phyloP scores from a whole-genome alignment of 2,329 filamentous ascomycete genomes.

The Fusarium denticulatum region DNA sequence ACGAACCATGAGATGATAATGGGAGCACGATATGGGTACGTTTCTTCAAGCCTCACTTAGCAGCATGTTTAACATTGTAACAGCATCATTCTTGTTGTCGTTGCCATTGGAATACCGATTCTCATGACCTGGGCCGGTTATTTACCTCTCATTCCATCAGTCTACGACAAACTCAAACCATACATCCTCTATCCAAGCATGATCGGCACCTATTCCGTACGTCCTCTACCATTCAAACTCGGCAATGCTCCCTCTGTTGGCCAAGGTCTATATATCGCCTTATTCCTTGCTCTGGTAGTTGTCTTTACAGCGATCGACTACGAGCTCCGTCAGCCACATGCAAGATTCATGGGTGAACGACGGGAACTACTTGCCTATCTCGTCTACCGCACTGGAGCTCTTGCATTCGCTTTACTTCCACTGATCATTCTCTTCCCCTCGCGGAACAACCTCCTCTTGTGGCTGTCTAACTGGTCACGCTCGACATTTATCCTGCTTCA shows the following conservation, averaged over 20 bases:
- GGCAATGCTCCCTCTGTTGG: constrained; percentile 8
- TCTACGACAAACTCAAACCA: constrained; percentile 15
- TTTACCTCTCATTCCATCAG: neutral
- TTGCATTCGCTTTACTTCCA: constrained; percentile 1
- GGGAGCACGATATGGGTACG: constrained; percentile 7
- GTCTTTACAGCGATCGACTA: neutral
- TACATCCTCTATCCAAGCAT: constrained; percentile 17
- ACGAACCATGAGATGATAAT: constrained; percentile 7
- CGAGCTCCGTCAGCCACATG: neutral
- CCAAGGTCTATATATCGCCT: neutral
- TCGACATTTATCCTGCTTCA: constrained; percentile 9
- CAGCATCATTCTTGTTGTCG: neutral
- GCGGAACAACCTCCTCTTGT: neutral
- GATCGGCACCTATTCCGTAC: constrained; percentile 15
- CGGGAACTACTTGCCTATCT: neutral
- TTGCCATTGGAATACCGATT: constrained; percentile 4
- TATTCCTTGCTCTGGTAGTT: neutral
- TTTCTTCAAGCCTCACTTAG: no score
- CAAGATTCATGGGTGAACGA: neutral
- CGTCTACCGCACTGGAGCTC: constrained; percentile 2
- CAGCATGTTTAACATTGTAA: no score
- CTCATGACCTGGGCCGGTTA: constrained; percentile 1
- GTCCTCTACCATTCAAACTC: neutral
- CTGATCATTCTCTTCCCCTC: constrained; percentile 3
- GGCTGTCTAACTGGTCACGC: constrained; percentile 4